Base-by-base conservation (phyloP, 2,329 filamentous ascomycete genomes). In the Diaporthe sp. region DNA sequence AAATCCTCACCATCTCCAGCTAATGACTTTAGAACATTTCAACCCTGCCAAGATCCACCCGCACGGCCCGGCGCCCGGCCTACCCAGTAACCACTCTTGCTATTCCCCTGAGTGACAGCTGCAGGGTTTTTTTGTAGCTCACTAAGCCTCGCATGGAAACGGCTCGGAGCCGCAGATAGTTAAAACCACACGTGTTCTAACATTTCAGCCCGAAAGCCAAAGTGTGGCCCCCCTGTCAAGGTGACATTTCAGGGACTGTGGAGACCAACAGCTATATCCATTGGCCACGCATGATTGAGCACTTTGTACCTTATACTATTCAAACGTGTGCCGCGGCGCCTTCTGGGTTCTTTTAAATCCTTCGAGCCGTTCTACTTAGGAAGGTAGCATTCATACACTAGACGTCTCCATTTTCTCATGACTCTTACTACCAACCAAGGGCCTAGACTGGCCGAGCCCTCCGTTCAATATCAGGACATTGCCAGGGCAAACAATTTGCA, bases 1-100 rank as follows among this genome's bases (percentile, higher is more conserved):
- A 65, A 46, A 65, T 65, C 25, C 60, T 65, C 25, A 65, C 39
- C 60, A 46, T 65, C n/a, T 31, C 39, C 39, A 46, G 60, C 60
- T 22, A 58, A 58, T 8, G 55, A 37, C 28, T 22, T 8, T 5
- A 58, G 55, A 37, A 58, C 53, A 55, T 28, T n/a, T 55, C 9
- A 28, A 25, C 51, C 51, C 51, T 28, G 51, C n/a, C 51, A 55
- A 55, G 51, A 55, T 55, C 53, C 53, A 57, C 28, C 53, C 53
- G 53, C 28, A 55, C 51, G 51, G 51, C 51, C 51, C 49, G n/a
- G 49, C 49, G 49, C 49, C 49, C 51, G 51, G 51, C 51, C 51
- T 55, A 55, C 51, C 51, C 17, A 55, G 51, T 10, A 37, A 53
- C n/a, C 51, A 53, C 51, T 25, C n/a, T 55, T 28, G 51, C 25